Base-by-base conservation (phyloP, 2,329 filamentous ascomycete species). In the Venturia asperata region DNA sequence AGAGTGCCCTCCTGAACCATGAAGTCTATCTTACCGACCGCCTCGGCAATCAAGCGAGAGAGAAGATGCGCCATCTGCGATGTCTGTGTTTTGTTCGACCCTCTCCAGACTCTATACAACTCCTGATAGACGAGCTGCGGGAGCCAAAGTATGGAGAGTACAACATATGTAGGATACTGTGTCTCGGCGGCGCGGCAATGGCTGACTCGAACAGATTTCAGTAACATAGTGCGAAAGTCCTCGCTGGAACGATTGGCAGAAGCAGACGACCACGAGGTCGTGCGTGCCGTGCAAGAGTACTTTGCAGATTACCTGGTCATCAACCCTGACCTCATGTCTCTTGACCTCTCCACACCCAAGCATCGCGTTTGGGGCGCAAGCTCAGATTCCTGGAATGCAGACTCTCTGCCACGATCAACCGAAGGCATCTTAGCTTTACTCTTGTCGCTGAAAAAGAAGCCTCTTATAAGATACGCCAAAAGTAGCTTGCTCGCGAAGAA, bases 71-170 rank as follows among this genome's bases (percentile, higher is more conserved):
- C 68, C 94, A 99, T 79, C 82, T 99, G 63, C 87, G 92, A 63
- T 99, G 94, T 75, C 80, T 97, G 37, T 97, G 92, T 74, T 93
- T 99, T 70, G 85, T 99, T 61, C 88, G 95, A 49, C 94, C 94
- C 9, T 96, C 93, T 0, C 84, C 93, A 15, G 91, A 95, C 70
- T 95, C 93, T 5, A 92, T 97, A 73, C 92, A 99, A 74, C 85
- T 90, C 68, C 84, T 99, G 64, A 93, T 99, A 70, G 94, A 99
- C 73, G 94, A 99, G 79, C 83, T 99, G 65, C 85, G 94, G 67
- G 93, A 97, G 62, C 95, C 94, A 5, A 97, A 92, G 74, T 99
- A 99, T 71, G 93, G 94, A 69, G 94, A 99, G 79, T 99, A 99
- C 77, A 87, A 96, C 73, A 84, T 99, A 65, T 97, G 82, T 84